Base-by-base conservation (phyloP, 2,329 filamentous ascomycete species). In the Penicillium capsulatum region DNA sequence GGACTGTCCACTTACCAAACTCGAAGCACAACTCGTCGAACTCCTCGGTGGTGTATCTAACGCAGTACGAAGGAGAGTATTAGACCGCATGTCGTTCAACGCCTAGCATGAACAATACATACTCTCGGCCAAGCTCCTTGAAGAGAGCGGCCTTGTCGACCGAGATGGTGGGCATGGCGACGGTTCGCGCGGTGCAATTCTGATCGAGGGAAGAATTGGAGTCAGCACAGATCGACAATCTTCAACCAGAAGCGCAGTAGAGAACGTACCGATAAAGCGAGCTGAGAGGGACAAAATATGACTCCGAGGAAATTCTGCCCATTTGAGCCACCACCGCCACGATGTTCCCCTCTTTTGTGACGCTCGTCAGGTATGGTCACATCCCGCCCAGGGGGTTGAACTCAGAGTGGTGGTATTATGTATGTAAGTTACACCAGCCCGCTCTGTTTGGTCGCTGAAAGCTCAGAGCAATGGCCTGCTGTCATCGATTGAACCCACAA, bases 11-110 rank as follows among this genome's bases (percentile, higher is more conserved):
- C 67, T 50, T 65, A 72, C 90, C 90, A 63, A 95, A 98, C 60
- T 98, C 91, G 77, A 98, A 98, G 70, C 92, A 97, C 55, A 98
- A 76, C 62, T 94, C 86, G 68, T 98, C 92, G 63, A 98, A 98
- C 61, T 94, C 87, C 58, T 94, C 81, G 50, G 87, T 92, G 39
- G 91, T 95, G 68, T 86, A 91, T 54, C 85, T 90, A 44, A 28
- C 20, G 16, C 36, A 42, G 22, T 48, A 48, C 9, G 29, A 30
- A 34, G n/a, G 26, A 7, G 6, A 28, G 4, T 4, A 28, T 28
- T 14, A 28, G 26, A n/a, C 9, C 19, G 5, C 5, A 22, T 22
- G 19, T 9, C 19, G n/a, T 28, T 14, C n/a, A 11, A 28, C n/a
- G n/a, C n/a, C n/a, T n/a, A 28, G 26, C 13, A 28, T 28, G 26